phyloP scores from a whole-genome alignment of 129 eudicot species.

The Helianthus annuus region HanXRQr2.0-SUNRISE NC_035439.2:77031065-77031564 shows the following conservation, averaged over 20 bases:
- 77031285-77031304: not conserved
- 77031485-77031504: no score
- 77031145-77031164: constrained; percentile 9
- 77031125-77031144: not conserved
- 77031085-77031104: constrained; percentile 8
- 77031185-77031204: not conserved
- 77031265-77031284: not conserved
- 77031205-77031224: not conserved
- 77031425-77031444: no score
- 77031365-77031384: no score
- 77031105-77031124: not conserved
- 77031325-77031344: no score
- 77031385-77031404: no score
- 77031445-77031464: no score
- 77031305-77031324: not conserved
- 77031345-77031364: no score
- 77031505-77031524: no score
- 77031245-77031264: not conserved
- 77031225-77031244: not conserved
- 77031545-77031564: no score
- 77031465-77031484: no score
- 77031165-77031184: not conserved
- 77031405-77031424: no score
- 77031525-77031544: no score
- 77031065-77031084: not conserved